Evolutionary conservation across 83 land plant species (phyloP), one percentile per base, ranked within the genome.

Genomic region (Diphasiastrum complanatum): DNA sequence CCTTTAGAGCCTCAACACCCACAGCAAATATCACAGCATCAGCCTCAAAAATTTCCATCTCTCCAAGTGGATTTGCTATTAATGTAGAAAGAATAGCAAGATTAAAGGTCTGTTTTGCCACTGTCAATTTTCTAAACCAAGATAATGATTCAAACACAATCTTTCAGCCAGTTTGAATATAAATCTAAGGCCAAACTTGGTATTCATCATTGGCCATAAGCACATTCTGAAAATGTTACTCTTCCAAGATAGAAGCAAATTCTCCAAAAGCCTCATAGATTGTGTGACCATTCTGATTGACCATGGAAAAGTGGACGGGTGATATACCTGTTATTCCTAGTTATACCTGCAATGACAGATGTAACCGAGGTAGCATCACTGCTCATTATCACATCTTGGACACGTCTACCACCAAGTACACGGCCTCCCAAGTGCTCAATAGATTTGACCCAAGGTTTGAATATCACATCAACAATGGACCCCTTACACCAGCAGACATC

Each of bases 401-500:
- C 75, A 58, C 51, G 45, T 48, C 53, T 76, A n/a, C 70, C 69
- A 26, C 66, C 60, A 26, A 76, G 60, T 28, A 76, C 35, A 12
- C 49, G 70, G 26, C 76, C 63, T n/a, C 79, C 79, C 47, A 40
- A 49, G 14, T 23, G 32, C 32, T 71, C 46, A 20, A 71, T 71
- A n/a, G 8, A 52, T 36, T 66, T 50, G 43, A 76, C 40, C 79
- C 76, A 76, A 16, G 79, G 79, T 47, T 60, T 65, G 26, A 71
- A 76, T n/a, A 76, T 76, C 33, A 43, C 37, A 35, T 76, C 79
- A 32, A 55, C 70, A 2, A 76, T 54, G 10, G 79, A 47, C 33
- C 79, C 79, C 45, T 71, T 71, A 35, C 76, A 76, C 79, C 79
- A 76, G 41, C 69, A 51, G 25, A 76, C 79, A 59, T 76, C 79